Evolutionary conservation across 345 rosid species (phyloP).

Genomic region (Hypericum androsaemum): DNA sequence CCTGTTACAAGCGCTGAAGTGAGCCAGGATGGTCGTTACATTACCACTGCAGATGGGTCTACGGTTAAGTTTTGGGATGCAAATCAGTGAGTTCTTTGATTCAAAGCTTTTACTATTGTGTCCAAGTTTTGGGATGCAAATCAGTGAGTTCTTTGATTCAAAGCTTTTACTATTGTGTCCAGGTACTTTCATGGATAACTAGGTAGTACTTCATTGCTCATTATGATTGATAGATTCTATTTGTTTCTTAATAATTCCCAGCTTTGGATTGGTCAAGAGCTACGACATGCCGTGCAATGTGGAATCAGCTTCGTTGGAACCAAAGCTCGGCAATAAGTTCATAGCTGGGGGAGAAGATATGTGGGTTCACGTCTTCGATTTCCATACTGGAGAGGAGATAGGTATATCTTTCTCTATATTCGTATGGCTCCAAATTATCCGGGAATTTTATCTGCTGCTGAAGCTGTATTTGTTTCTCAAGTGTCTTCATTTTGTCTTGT

Average conservation of each 20-base stretch:
- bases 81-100: slow-evolving; percentile 57
- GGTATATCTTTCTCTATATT: slow-evolving; percentile 14
- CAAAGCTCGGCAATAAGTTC: slow-evolving; percentile 68
- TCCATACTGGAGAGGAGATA: slow-evolving; percentile 79
- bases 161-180: not conserved
- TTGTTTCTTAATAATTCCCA: slow-evolving; percentile 14
- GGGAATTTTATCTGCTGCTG: no score
- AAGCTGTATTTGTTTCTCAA: no score
- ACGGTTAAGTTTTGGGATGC: slow-evolving; percentile 97
- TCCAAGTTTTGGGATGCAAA: slow-evolving; percentile 91
- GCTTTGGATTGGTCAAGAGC: slow-evolving; percentile 87
- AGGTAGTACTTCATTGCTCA: not conserved
- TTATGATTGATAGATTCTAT: slow-evolving; percentile 7
- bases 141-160: slow-evolving; percentile 49
- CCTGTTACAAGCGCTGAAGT: slow-evolving; percentile 95
- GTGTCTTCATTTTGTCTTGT: no score
- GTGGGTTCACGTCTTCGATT: slow-evolving; percentile 72
- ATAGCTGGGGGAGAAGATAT: slow-evolving; percentile 89
- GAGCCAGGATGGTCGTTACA: slow-evolving; percentile 86
- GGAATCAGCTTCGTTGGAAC: slow-evolving; percentile 78
- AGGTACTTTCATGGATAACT: no score
- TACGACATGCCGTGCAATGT: slow-evolving; percentile 76
- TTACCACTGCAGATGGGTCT: slow-evolving; percentile 89
- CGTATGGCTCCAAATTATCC: no score
- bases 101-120: slow-evolving; percentile 2